Evolutionary conservation across 1,284 basidiomycete species (phyloP).

Genomic region (Trametes pubescens): DNA sequence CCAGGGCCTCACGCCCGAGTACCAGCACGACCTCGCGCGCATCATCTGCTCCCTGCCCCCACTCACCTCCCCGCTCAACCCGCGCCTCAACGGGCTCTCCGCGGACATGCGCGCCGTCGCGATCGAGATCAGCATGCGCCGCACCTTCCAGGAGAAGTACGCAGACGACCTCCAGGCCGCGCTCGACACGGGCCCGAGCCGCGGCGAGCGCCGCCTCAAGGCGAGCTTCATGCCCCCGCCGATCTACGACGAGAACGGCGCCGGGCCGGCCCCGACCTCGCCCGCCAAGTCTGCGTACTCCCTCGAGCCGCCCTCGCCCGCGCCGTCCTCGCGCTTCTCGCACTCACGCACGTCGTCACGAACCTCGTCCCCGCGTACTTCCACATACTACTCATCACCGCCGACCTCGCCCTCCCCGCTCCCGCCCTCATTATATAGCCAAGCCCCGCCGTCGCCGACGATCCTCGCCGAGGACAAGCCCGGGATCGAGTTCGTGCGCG

Average conservation of each 20-base stretch:
- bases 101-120: slow-evolving; percentile 80
- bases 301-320: slow-evolving; percentile 21
- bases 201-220: slow-evolving; percentile 47
- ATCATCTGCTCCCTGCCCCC: slow-evolving; percentile 73
- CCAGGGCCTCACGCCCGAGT: slow-evolving; percentile 65
- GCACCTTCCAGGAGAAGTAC: slow-evolving; percentile 84
- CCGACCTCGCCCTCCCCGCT: slow-evolving; percentile 40
- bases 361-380: slow-evolving; percentile 7
- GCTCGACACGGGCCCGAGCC: slow-evolving; percentile 61
- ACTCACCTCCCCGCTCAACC: slow-evolving; percentile 48
- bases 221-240: slow-evolving; percentile 80
- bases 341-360: slow-evolving; percentile 27
- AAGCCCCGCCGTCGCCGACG: slow-evolving; percentile 40
- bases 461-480: slow-evolving; percentile 64
- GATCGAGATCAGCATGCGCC: slow-evolving; percentile 80
- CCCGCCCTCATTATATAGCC: slow-evolving; percentile 28
- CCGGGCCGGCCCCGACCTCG: slow-evolving; percentile 29
- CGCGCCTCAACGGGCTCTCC: slow-evolving; percentile 64
- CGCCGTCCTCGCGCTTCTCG: slow-evolving; percentile 20
- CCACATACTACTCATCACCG: slow-evolving; percentile 35
- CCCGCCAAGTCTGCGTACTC: slow-evolving; percentile 31
- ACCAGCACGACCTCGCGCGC: slow-evolving; percentile 82
- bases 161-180: slow-evolving; percentile 77
- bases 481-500: slow-evolving; percentile 78
- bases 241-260: slow-evolving; percentile 54